Evolutionary conservation across 2,329 filamentous ascomycete species (phyloP), one percentile per base, ranked within the genome.

Genomic region (Talaromyces sp.): DNA sequence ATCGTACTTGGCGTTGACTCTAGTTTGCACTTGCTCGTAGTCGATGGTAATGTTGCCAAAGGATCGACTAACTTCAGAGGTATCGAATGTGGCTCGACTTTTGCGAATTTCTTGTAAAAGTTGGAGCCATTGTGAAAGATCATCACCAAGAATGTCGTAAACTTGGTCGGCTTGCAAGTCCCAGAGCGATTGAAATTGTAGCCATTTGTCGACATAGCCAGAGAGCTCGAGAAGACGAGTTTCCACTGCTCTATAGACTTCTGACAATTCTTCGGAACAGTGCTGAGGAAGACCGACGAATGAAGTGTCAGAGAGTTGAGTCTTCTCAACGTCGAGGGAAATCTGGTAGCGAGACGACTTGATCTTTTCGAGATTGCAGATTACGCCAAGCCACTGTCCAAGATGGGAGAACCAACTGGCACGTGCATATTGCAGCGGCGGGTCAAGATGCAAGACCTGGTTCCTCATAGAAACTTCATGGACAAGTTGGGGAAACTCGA

Each of bases 1-100:
- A 72, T 99, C 96, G 72, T 99, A 99, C 75, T 98, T 99, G 68
- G 92, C 91, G 70, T 98, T 99, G 74, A 99, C 95, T 76, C 96
- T 97, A 60, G 93, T 91, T 76, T 99, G 96, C 0, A 99, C 95
- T 75, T 99, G 96, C 69, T 98, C 95, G 70, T 99, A 99, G 73
- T 99, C 93, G 70, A 99, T 92, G 4, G 89, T 91, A 58, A 98
- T 87, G 74, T 96, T 93, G 4, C 95, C 95, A 72, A 99, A 99
- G 1, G 89, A 89, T 43, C 90, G 89, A 74, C 89, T 95, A 65
- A 96, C 91, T 72, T 97, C 95, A 9, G 93, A 96, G 1, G 93
- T 99, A 71, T 99, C 95, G 69, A 99, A 99, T 0, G 96, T 99
- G 49, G 91, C 89, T 57, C 95, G 89, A 49, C 92, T 95, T 77